These are phyloP conservation scores for Myrmaecium sp. DNA, from an alignment of 2,329 filamentous ascomycete genomes.

Conservation along the genomic window DNA sequence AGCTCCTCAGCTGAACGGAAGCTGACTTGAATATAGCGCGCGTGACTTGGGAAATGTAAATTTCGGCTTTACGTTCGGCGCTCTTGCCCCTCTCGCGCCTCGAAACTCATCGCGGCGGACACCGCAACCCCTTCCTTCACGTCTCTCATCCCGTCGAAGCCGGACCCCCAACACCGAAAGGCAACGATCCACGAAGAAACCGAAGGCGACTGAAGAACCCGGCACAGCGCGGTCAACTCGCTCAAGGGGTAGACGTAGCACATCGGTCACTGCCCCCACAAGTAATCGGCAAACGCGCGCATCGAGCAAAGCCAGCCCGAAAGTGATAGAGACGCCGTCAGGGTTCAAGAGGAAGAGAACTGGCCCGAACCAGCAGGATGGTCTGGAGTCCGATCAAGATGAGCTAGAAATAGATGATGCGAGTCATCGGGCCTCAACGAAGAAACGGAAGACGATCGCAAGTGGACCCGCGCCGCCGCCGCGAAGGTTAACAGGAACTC, in stretches of 20 bases:
- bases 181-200: not conserved
- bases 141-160: constrained; percentile 8
- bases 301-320: constrained; percentile 6
- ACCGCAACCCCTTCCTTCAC: constrained; percentile 9
- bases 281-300: too few relatives aligned
- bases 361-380: constrained; percentile 4
- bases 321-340: constrained; percentile 11
- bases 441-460: constrained; percentile 7
- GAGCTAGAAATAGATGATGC: too few relatives aligned
- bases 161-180: not conserved
- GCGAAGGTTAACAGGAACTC: constrained; percentile 7
- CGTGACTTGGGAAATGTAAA: constrained; percentile 30
- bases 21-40: constrained; percentile 21
- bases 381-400: too few relatives aligned
- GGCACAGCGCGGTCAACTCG: too few relatives aligned
- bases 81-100: constrained; percentile 12
- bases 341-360: constrained; percentile 8
- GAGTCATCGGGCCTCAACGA: constrained; percentile 7
- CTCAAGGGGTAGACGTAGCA: too few relatives aligned
- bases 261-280: too few relatives aligned
- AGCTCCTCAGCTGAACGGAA: constrained; percentile 1
- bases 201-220: not conserved
- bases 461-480: constrained; percentile 14
- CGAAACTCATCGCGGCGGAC: constrained; percentile 9
- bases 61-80: constrained; percentile 33